Evolutionary conservation across 345 rosid genomes (phyloP).

Genomic region (Capsella bursapastoris): DNA sequence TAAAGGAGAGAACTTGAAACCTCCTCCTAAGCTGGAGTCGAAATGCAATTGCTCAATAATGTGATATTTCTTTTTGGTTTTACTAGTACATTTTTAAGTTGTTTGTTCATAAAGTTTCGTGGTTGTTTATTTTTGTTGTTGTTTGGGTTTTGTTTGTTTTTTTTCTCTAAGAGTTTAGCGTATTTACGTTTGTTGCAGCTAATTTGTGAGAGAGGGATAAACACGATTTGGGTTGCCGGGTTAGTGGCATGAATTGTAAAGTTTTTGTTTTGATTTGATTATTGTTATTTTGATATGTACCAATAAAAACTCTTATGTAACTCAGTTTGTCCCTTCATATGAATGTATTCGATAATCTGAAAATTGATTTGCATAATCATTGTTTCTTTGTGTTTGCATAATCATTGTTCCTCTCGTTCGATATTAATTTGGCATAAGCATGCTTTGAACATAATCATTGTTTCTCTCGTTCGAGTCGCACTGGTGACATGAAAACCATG

Average conservation of each 20-base stretch:
- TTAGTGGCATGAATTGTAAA: slow-evolving; percentile 48
- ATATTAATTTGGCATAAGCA: too few species aligned
- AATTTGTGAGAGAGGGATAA: slow-evolving; percentile 36
- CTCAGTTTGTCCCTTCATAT: background rate
- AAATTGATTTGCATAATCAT: too few species aligned
- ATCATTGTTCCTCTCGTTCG: too few species aligned
- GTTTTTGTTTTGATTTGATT: slow-evolving; percentile 39
- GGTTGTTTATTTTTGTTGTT: slow-evolving; percentile 21
- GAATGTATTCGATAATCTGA: background rate
- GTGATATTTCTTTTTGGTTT: slow-evolving; percentile 54
- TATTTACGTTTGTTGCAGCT: slow-evolving; percentile 36
- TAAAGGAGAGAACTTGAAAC: slow-evolving; percentile 65
- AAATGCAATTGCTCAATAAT: slow-evolving; percentile 98
- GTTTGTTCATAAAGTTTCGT: slow-evolving; percentile 36
- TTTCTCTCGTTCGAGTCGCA: too few species aligned
- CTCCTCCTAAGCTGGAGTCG: slow-evolving; percentile 90
- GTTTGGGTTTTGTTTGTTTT: background rate
- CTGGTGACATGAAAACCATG: too few species aligned
- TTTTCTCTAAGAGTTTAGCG: background rate
- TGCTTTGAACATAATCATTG: too few species aligned
- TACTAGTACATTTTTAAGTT: slow-evolving; percentile 17
- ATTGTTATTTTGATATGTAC: slow-evolving; percentile 20
- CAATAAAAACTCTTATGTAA: slow-evolving; percentile 1
- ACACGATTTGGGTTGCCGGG: slow-evolving; percentile 24
- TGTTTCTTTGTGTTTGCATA: too few species aligned